Percentiles rank a stretch among this genome's conserved stretches.
Evolutionary conservation across 2,329 filamentous ascomycete genomes (phyloP).

Genomic region (Amauroascus niger): DNA sequence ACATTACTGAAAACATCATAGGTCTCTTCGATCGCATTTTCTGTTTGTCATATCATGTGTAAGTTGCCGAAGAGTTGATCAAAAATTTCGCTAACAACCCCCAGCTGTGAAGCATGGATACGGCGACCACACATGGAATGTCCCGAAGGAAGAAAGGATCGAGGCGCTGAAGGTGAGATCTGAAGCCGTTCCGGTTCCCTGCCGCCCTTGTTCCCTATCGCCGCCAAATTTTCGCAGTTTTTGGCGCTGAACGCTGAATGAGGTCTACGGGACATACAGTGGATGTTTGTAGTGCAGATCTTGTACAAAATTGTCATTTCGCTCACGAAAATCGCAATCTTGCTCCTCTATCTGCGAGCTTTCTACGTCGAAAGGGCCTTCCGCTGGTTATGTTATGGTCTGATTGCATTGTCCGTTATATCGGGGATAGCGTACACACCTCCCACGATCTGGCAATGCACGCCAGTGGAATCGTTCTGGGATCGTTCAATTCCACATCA

Average conservation of each 20-base stretch:
- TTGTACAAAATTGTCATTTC: conserved; percentile 12
- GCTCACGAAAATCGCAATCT: conserved; percentile 13
- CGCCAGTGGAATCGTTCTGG: conserved; percentile 13
- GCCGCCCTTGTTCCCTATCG: neutral
- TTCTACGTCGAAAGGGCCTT: conserved; percentile 12
- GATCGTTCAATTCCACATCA: conserved; percentile 11
- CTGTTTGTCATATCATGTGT: conserved; percentile 8
- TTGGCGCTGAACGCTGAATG: neutral
- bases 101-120: conserved; percentile 11
- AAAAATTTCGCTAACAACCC: neutral
- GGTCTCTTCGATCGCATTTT: conserved; percentile 7
- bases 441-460: conserved; percentile 14
- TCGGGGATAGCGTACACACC: conserved; percentile 11
- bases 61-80: neutral
- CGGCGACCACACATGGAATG: conserved; percentile 7
- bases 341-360: conserved; percentile 15
- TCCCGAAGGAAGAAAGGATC: neutral
- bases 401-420: conserved; percentile 9
- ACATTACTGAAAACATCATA: neutral
- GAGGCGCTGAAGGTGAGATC: conserved; percentile 9
- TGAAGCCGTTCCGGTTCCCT: neutral
- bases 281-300: conserved; percentile 7
- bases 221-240: too few relatives aligned
- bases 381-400: conserved; percentile 12
- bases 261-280: neutral